Base-by-base conservation (phyloP, 1,284 basidiomycete genomes). In the Pyrrhoderma lamaoense region DNA sequence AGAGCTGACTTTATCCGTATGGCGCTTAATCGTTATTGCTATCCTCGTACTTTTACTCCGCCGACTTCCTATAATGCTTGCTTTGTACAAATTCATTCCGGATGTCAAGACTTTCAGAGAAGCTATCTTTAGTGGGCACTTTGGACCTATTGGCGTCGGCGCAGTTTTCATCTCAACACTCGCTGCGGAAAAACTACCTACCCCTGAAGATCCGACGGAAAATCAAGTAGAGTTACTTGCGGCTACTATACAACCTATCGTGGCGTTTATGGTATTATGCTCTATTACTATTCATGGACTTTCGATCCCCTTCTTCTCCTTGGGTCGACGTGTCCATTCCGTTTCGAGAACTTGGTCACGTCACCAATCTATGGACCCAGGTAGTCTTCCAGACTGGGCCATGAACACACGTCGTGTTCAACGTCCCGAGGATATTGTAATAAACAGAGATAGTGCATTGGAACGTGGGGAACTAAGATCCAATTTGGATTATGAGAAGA, bases 91-190 rank as follows among this genome's bases (percentile, higher is more conserved):
- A 61, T 95, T 85, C 77, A 93, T 96, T 53, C 93, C 93, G 0
- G 93, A 96, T 62, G 79, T 96, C 61, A 94, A 95, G 72, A 95
- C 88, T 0, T 79, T 93, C 59, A 75, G 88, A 22, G 86, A 89
- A 63, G 92, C 93, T 0, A 59, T 91, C 2, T 96, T 96, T 67
- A 83, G 77, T 55, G 94, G 93, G 0, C 93, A 95, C 69, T 95
- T 96, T 64, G 92, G 91, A n/a, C 91, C 92, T 5, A 91, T 94
- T 64, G 89, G 89, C 27, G 82, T 93, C 52, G 89, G 84, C 47
- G 93, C 91, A 16, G 76, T 97, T 52, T 97, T 95, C 70, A 95
- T 96, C 53, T 86, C 88, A 2, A 95, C 93, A 0, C 76, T 93
- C 8, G 92, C 93, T 1, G 77, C 80, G 13, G 72, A 77, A 54